These are phyloP conservation scores for Aspergillus avenaceus DNA, from an alignment of 495 filamentous ascomycete species.

Conservation along the genomic window DNA sequence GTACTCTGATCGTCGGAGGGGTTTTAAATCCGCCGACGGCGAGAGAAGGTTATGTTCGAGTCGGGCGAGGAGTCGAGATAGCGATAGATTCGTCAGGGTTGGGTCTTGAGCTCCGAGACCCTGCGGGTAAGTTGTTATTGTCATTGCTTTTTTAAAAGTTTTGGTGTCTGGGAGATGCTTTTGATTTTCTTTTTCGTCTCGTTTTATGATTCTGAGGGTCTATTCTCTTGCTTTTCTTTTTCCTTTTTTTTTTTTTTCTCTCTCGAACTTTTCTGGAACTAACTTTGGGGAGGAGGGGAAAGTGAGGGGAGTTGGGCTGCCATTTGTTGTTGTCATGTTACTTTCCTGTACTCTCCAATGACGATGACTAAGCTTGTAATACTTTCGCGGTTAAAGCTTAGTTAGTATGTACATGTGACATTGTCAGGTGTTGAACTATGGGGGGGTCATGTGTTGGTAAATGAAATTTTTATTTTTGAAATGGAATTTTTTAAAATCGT, in stretches of 20 bases:
- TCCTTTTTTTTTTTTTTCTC: neutral
- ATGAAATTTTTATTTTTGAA: too few species aligned
- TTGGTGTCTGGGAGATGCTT: too few species aligned
- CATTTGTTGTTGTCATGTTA: neutral
- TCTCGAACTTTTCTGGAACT: neutral
- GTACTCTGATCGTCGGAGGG: constrained; percentile 58
- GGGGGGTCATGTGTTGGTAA: neutral
- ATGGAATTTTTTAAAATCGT: neutral
- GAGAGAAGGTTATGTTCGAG: constrained; percentile 70
- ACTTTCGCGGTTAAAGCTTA: too few species aligned
- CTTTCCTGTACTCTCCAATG: too few species aligned
- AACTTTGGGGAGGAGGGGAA: neutral
- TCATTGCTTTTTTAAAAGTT: constrained; percentile 18
- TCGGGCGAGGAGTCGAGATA: constrained; percentile 68
- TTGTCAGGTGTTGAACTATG: neutral
- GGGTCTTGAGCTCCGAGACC: constrained; percentile 7
- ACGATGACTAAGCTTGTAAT: neutral
- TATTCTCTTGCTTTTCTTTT: neutral
- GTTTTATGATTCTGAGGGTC: too few species aligned
- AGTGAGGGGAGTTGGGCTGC: constrained; percentile 1
- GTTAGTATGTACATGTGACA: neutral
- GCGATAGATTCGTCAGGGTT: constrained; percentile 51
- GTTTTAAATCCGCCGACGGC: constrained; percentile 55
- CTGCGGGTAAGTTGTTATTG: constrained; percentile 27
- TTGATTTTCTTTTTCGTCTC: neutral